Conservation (phyloP, 106 monocot genomes). For the Posidonia australis region DNA sequence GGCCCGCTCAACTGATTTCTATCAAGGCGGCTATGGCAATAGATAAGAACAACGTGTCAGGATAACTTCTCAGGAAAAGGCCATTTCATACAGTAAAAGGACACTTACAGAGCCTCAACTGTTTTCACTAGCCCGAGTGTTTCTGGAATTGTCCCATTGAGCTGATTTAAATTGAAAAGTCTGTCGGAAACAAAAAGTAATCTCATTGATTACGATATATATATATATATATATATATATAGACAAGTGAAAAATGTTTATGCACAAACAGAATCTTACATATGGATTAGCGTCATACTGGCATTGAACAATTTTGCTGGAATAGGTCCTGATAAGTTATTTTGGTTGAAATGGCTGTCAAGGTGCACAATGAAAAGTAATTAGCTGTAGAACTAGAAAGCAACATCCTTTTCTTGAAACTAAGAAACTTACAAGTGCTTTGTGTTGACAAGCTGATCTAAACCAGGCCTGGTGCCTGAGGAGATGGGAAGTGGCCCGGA, state of each 20-base stretch:
- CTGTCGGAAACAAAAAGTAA: slow-evolving; percentile 19
- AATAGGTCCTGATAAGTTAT: slow-evolving; percentile 61
- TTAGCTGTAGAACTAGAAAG: background rate
- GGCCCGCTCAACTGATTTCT: slow-evolving; percentile 46
- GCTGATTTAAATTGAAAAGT: slow-evolving; percentile 53
- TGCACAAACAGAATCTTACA: slow-evolving; percentile 40
- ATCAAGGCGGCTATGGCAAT: slow-evolving; percentile 59
- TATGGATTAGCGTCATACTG: slow-evolving; percentile 47
- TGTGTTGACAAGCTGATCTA: slow-evolving; percentile 45
- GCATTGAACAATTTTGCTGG: slow-evolving; percentile 47
- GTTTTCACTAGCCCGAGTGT: slow-evolving; percentile 37
- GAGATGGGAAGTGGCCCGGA: slow-evolving; percentile 61
- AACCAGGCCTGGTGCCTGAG: slow-evolving; percentile 30
- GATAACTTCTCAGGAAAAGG: background rate
- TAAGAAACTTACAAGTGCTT: slow-evolving; percentile 68
- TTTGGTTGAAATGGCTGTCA: slow-evolving; percentile 78
- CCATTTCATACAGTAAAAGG: background rate
- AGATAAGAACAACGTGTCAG: background rate
- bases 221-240: background rate
- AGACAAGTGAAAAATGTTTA: background rate
- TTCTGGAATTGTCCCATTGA: slow-evolving; percentile 60
- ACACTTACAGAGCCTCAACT: slow-evolving; percentile 62
- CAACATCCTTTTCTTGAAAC: background rate
- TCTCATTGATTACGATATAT: background rate
- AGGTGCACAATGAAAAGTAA: slow-evolving; percentile 3